These are phyloP conservation scores for Arthrobotrys sinensis DNA, from an alignment of 2,329 filamentous ascomycete species.

Conservation along the genomic window DNA sequence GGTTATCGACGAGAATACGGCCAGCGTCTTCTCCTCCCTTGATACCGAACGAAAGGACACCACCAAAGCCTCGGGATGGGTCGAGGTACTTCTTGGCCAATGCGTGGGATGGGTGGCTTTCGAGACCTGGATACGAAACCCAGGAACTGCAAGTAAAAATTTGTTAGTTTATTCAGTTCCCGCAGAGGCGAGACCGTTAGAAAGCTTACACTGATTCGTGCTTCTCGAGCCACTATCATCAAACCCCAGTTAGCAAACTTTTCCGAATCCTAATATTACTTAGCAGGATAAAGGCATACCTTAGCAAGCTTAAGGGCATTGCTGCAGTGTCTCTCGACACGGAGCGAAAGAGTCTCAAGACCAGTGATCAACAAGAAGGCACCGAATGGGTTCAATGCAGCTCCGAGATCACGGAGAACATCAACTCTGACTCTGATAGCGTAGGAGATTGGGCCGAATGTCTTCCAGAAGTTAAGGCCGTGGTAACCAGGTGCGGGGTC, in stretches of 20 bases:
- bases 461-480: slow-evolving; percentile 93
- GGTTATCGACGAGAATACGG: slow-evolving; percentile 89
- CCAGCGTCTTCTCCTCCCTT: slow-evolving; percentile 89
- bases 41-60: slow-evolving; percentile 92
- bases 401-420: slow-evolving; percentile 87
- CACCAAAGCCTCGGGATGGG: slow-evolving; percentile 81
- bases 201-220: slow-evolving; percentile 78
- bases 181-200: neutral
- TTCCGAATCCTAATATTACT: neutral
- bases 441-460: slow-evolving; percentile 86
- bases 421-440: slow-evolving; percentile 86
- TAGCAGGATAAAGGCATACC: slow-evolving; percentile 1
- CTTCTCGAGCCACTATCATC: slow-evolving; percentile 79
- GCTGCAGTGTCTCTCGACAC: slow-evolving; percentile 86
- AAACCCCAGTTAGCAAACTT: neutral
- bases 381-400: slow-evolving; percentile 87
- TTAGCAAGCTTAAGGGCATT: slow-evolving; percentile 84
- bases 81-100: slow-evolving; percentile 86
- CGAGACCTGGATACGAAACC: slow-evolving; percentile 93
- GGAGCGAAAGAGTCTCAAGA: slow-evolving; percentile 88
- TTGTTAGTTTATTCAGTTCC: neutral
- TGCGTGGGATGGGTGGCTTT: slow-evolving; percentile 84
- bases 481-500: slow-evolving; percentile 92
- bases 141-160: slow-evolving; percentile 71
- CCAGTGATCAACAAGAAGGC: slow-evolving; percentile 93